These are phyloP conservation scores for Hygrophila difformis DNA, from an alignment of 257 asterid genomes.

Conservation along the genomic window DNA sequence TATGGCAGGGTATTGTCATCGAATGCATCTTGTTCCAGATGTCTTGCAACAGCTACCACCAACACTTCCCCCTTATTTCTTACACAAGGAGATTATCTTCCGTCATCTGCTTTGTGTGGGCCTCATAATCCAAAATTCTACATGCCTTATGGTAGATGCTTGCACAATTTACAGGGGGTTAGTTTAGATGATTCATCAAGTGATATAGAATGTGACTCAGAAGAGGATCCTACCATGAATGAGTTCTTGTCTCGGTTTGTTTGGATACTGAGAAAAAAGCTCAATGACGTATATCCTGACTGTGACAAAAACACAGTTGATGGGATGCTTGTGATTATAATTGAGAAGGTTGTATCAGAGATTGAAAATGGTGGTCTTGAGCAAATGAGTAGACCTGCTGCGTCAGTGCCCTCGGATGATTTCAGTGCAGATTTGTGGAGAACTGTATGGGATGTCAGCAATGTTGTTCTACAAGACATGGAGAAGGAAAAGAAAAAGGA, in stretches of 20 bases:
- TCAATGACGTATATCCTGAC: constrained; percentile 44
- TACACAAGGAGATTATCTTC: constrained; percentile 10
- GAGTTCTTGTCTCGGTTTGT: constrained; percentile 82
- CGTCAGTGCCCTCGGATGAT: constrained; percentile 31
- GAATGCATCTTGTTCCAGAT: constrained; percentile 18
- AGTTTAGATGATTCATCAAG: constrained; percentile 12
- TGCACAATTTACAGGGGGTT: constrained; percentile 30
- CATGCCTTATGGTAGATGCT: constrained; percentile 16
- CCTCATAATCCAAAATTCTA: constrained; percentile 8
- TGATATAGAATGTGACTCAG: constrained; percentile 28
- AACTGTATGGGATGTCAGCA: constrained; percentile 80
- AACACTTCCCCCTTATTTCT: constrained; percentile 6
- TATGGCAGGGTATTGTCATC: constrained; percentile 23
- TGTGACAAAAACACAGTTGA: constrained; percentile 58
- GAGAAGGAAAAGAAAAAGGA: constrained; percentile 77
- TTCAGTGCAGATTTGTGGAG: constrained; percentile 82
- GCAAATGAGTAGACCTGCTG: constrained; percentile 26
- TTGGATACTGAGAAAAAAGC: constrained; percentile 83
- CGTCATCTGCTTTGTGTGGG: neutral
- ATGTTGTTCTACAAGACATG: constrained; percentile 67
- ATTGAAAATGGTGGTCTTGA: no score
- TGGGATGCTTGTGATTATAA: constrained; percentile 70
- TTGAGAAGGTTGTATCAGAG: constrained; percentile 50
- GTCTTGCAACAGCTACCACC: constrained; percentile 15
- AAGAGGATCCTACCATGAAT: constrained; percentile 42